Base-by-base conservation (phyloP, 768 basidiomycete species). In the Phylloporus scabripes region DNA sequence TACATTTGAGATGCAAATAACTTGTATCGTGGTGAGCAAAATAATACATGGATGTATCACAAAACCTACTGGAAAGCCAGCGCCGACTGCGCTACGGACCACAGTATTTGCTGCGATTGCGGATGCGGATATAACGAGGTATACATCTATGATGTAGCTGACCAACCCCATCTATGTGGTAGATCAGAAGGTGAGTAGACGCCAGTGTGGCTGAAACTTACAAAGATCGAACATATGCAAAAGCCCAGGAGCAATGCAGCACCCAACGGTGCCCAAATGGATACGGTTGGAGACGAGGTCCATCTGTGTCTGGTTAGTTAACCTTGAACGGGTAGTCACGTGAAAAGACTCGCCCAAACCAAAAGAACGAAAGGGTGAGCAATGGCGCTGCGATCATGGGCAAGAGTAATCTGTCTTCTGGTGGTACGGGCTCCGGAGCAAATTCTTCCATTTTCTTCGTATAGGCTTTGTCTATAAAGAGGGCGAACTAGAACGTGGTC, bases 71-170 rank as follows among this genome's bases (percentile, higher is more conserved):
- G 77, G 79, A 52, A 80, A 79, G 5, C 61, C 72, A 21, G 78
- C 77, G 26, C 79, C 82, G 43, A 75, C 76, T 10, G 76, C 51
- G 54, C 78, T 80, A 15, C 80, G 74, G 3, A 75, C 60, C 14
- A 83, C 75, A 0, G 77, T 80, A 45, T 60, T 77, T 2, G 73
- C 70, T 2, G 82, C 76, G 7, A 83, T 64, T 1, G 81, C 81
- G 9, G 79, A 79, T 1, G 82, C 80, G 5, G 81, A 75, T 4
- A 74, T 69, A 49, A 69, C 60, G 20, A 79, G 62, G 56, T 83
- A 83, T 4, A 77, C 72, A 61, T 83, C 83, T 37, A 84, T 75
- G 31, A 82, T 75, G 56, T 85, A 85, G 53, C 79, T 83, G 54
- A 80, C 62, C 40, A 80, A 60, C 7, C 74, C 69, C 46, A 82